Evolutionary conservation across 345 rosid species (phyloP).

Genomic region (Microthlaspi erraticum): DNA sequence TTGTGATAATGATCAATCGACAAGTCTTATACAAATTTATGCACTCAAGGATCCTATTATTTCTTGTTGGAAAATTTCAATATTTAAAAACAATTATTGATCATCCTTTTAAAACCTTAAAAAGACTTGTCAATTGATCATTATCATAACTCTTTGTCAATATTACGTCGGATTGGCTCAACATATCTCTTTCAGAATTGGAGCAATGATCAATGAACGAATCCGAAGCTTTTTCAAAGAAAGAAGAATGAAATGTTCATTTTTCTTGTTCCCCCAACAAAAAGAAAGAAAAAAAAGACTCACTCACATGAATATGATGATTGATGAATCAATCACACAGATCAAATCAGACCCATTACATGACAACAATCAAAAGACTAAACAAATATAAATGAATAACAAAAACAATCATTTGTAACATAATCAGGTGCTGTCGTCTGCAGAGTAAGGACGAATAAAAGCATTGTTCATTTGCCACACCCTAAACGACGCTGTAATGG

Average conservation of each 20-base stretch:
- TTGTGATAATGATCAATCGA: no score
- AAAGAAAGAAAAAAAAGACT: background rate
- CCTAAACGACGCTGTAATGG: slow-evolving; percentile 57
- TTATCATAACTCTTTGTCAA: no score
- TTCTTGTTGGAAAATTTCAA: no score
- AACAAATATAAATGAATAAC: no score
- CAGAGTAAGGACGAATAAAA: slow-evolving; percentile 56
- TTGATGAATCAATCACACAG: slow-evolving; percentile 26
- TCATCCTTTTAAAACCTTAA: no score
- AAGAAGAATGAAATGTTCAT: background rate
- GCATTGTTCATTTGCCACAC: slow-evolving; percentile 81
- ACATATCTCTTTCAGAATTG: background rate
- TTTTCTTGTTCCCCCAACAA: background rate
- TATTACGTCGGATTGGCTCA: no score
- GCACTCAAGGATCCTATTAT: no score
- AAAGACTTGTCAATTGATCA: no score
- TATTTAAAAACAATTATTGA: no score
- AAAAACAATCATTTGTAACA: background rate
- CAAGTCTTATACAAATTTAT: no score
- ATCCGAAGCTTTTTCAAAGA: background rate
- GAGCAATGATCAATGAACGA: background rate
- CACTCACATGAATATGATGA: background rate
- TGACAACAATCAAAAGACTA: slow-evolving; percentile 4
- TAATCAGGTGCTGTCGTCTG: slow-evolving; percentile 30
- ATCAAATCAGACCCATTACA: slow-evolving; percentile 12